A percentile compares a stretch with the other conserved stretches of the same genome.
Conservation (phyloP, 202 grass and related monocot genomes). For the Digitaria exilis region DNA sequence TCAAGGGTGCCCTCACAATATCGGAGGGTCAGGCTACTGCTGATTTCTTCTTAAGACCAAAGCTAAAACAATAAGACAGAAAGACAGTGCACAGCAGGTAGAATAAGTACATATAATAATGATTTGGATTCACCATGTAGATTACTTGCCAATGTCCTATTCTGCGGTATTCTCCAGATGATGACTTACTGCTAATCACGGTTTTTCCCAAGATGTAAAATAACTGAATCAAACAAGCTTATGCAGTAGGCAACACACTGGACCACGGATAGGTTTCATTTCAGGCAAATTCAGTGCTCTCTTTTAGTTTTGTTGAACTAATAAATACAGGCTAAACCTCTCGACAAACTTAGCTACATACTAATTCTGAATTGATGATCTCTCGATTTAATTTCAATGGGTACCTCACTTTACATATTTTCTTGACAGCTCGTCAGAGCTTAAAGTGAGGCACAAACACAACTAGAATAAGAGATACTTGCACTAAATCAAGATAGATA, state of each 20-base stretch:
- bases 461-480: too few species aligned
- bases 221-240: not conserved
- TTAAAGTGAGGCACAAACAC: too few species aligned
- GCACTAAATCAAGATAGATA: too few species aligned
- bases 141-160: not conserved
- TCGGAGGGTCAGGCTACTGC: too few species aligned
- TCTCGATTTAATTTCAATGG: not conserved
- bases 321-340: too few species aligned
- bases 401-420: too few species aligned
- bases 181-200: not conserved
- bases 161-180: not conserved
- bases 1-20: not conserved
- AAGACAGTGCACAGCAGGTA: too few species aligned
- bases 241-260: not conserved
- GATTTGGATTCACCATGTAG: not conserved
- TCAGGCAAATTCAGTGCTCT: not conserved
- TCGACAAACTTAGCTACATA: not conserved
- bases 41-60: too few species aligned
- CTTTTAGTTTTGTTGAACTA: too few species aligned
- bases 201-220: not conserved
- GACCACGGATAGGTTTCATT: not conserved
- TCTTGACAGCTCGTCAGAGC: too few species aligned
- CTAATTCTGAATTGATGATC: not conserved
- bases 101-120: too few species aligned
- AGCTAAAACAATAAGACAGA: too few species aligned